Base-by-base conservation (phyloP, 176 grass and related monocot genomes). In the Saccharum officinarum region DNA sequence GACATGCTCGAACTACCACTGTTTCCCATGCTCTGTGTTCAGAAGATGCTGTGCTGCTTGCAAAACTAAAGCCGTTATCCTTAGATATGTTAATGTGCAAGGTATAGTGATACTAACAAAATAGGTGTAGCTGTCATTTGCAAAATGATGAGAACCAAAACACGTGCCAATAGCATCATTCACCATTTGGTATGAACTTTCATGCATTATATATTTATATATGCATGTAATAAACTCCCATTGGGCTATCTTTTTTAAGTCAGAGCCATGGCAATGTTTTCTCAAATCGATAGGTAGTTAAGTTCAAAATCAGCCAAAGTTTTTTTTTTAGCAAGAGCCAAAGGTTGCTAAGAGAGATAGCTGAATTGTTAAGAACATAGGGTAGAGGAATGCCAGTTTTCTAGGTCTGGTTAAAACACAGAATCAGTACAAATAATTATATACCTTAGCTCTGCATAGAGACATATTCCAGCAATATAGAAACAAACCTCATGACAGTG, bases 331-430 rank as follows among this genome's bases (percentile, higher is more conserved):
- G 3, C 11, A 15, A 49, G 46, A 17, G 20, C 5, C 13, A n/a
- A 79, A 80, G 17, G 75, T 5, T 92, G 17, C 89, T 92, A 81
- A 98, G 92, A 92, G 95, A 98, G 71, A 95, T 92, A 54, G 95
- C 39, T 8, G 39, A 38, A 38, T 38, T 38, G 37, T 38, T 38
- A 38, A 38, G 37, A 38, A 38, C 5, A 38, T 38, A 38, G 6
- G 39, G 39, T 41, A 8, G 39, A 38, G 37, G 37, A 5, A 38
- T 38, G 37, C 37, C 37, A 38, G 37, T 38, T 38, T 38, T 38
- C 37, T 38, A 38, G 37, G 37, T 38, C 37, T 38, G 37, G 37
- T 38, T 38, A 38, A 38, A 38, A 38, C 37, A 38, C 7, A 41
- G 39, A 41, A 41, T 41, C 39, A 41, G 4, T 41, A 41, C 6